Conservation (phyloP, 768 basidiomycete genomes). For the Xerocomus spinulosus region DNA sequence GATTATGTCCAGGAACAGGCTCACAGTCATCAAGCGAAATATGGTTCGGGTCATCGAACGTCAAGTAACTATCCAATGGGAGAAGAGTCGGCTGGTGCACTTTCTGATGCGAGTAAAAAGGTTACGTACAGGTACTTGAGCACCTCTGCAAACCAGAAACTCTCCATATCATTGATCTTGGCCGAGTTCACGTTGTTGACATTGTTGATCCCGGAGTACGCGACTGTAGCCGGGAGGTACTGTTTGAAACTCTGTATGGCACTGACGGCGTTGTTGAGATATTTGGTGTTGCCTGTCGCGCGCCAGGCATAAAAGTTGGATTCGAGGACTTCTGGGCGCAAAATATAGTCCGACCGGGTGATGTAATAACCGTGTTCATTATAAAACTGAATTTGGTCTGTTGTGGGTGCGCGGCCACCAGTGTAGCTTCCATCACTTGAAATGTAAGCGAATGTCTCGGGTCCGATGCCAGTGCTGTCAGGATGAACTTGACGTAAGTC, state of each 20-base stretch:
- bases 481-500: background rate
- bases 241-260: conserved; percentile 57
- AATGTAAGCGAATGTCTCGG: conserved; percentile 61
- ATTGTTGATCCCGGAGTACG: conserved; percentile 53
- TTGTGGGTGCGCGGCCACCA: conserved; percentile 35
- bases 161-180: conserved; percentile 60
- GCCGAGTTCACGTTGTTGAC: conserved; percentile 42
- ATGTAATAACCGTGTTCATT: conserved; percentile 67
- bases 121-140: conserved; percentile 62
- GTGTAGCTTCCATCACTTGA: conserved; percentile 62
- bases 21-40: conserved; percentile 62
- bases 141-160: conserved; percentile 70
- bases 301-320: conserved; percentile 80
- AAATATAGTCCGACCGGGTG: conserved; percentile 47
- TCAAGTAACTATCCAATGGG: conserved; percentile 36
- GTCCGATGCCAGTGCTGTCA: conserved; percentile 69
- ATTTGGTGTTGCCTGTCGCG: conserved; percentile 63
- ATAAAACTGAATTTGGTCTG: conserved; percentile 48
- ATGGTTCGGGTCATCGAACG: conserved; percentile 63
- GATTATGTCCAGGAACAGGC: background rate
- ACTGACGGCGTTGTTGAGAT: conserved; percentile 56
- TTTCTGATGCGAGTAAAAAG: conserved; percentile 42
- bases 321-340: conserved; percentile 77
- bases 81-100: background rate
- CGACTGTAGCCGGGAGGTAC: conserved; percentile 43